A percentile compares a stretch with the other conserved stretches of the same genome.
phyloP scores from a whole-genome alignment of 1,139 yeast genomes.

The Yamadazyma epiphylla region DNA sequence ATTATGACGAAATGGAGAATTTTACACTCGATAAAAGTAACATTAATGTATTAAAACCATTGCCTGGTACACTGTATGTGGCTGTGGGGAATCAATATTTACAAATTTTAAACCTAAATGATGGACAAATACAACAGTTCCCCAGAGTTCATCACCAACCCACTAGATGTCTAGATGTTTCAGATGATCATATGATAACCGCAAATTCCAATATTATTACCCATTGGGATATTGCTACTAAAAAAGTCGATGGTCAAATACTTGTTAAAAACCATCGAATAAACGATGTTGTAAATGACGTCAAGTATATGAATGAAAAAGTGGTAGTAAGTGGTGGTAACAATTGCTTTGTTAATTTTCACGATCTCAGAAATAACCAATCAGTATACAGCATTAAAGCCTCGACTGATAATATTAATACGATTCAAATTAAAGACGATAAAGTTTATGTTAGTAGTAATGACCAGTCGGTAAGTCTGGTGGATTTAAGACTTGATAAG shows the following conservation, averaged over 20 bases:
- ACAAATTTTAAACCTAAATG: conserved; percentile 8
- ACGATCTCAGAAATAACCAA: conserved; percentile 10
- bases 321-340: conserved; percentile 20
- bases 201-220: conserved; percentile 94
- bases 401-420: conserved; percentile 28
- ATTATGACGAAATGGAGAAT: conserved; percentile 8
- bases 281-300: conserved; percentile 11
- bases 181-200: conserved; percentile 69
- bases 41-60: background rate
- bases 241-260: conserved; percentile 5
- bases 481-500: conserved; percentile 24
- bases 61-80: conserved; percentile 6
- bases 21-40: conserved; percentile 1
- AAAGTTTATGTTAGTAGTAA: conserved; percentile 21
- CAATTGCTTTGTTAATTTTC: conserved; percentile 11
- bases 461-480: conserved; percentile 21
- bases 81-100: conserved; percentile 15
- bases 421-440: conserved; percentile 15
- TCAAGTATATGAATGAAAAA: conserved; percentile 6
- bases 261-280: conserved; percentile 10
- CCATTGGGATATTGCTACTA: conserved; percentile 22
- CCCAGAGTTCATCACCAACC: conserved; percentile 5
- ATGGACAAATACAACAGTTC: conserved; percentile 5
- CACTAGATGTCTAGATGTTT: conserved; percentile 5
- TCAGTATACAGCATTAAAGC: conserved; percentile 13